These are phyloP conservation scores for Sonneratia caseolaris DNA, from an alignment of 345 rosid species.

Conservation along the genomic window DNA sequence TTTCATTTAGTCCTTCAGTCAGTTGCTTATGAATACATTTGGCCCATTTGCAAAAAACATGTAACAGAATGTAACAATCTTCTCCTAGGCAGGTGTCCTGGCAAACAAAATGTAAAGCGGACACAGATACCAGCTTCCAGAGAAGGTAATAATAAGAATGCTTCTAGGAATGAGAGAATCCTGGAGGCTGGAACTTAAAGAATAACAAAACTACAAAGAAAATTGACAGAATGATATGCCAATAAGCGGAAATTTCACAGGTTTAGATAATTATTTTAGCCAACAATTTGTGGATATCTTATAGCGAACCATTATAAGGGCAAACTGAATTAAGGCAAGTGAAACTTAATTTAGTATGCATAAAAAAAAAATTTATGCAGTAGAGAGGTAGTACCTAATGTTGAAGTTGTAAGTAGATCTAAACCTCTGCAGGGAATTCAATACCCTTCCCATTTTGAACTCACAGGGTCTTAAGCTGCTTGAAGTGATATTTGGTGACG, in stretches of 20 bases:
- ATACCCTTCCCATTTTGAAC: constrained; percentile 72
- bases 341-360: not conserved
- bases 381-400: constrained; percentile 37
- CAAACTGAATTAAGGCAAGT: not conserved
- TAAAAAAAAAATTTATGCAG: not conserved
- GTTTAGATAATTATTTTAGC: not conserved
- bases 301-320: not conserved
- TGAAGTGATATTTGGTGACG: constrained; percentile 58
- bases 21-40: not conserved
- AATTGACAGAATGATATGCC: not conserved
- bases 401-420: constrained; percentile 71
- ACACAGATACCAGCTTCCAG: not conserved
- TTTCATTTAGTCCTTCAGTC: not conserved
- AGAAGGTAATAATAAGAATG: not conserved
- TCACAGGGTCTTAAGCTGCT: constrained; percentile 78
- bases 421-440: constrained; percentile 57
- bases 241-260: not conserved
- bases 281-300: not conserved
- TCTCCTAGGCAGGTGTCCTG: not conserved
- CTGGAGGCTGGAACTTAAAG: not conserved
- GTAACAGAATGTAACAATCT: not conserved
- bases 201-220: not conserved
- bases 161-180: not conserved
- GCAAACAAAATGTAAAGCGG: not conserved
- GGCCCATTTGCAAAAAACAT: not conserved